Conservation (phyloP, 1,284 basidiomycete species). For the Ustanciosporium gigantosporum region DNA sequence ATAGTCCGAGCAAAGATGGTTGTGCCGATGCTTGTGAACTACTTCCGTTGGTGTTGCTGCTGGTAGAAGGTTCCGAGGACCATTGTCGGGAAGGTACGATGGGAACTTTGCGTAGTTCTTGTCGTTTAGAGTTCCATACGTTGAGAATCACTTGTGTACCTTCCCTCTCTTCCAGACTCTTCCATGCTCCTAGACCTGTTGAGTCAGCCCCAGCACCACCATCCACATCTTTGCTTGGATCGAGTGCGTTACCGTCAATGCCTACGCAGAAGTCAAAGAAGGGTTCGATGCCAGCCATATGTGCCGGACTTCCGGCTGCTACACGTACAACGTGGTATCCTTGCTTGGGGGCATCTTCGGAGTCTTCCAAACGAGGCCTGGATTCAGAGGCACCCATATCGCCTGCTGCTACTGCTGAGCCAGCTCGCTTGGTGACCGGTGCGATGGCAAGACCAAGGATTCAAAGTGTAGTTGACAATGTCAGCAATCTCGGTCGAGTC, state of each 20-base stretch:
- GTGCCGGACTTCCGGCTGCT: conserved; percentile 62
- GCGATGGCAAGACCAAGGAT: too few species aligned
- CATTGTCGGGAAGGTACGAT: conserved; percentile 83
- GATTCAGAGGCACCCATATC: conserved; percentile 38
- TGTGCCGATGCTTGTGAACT: conserved; percentile 48
- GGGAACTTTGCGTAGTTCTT: conserved; percentile 78
- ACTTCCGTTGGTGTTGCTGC: conserved; percentile 36
- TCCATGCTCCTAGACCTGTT: conserved; percentile 49
- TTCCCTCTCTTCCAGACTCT: conserved; percentile 77
- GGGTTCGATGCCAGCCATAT: conserved; percentile 82
- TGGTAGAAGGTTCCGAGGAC: conserved; percentile 62
- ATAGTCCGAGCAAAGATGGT: conserved; percentile 82
- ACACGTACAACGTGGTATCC: conserved; percentile 61
- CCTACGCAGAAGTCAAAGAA: conserved; percentile 97
- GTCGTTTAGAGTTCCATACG: conserved; percentile 88
- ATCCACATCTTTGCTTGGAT: conserved; percentile 41
- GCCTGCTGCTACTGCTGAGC: not conserved
- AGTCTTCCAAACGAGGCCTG: conserved; percentile 28
- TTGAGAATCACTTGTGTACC: conserved; percentile 75
- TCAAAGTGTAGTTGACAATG: too few species aligned
- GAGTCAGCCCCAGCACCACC: conserved; percentile 21
- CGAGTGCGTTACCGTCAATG: conserved; percentile 66
- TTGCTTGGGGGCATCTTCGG: conserved; percentile 45
- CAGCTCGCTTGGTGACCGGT: too few species aligned
- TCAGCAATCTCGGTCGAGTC: too few species aligned